Conservation (phyloP, 805 yeast species). For the Komagataella pastoris region DNA sequence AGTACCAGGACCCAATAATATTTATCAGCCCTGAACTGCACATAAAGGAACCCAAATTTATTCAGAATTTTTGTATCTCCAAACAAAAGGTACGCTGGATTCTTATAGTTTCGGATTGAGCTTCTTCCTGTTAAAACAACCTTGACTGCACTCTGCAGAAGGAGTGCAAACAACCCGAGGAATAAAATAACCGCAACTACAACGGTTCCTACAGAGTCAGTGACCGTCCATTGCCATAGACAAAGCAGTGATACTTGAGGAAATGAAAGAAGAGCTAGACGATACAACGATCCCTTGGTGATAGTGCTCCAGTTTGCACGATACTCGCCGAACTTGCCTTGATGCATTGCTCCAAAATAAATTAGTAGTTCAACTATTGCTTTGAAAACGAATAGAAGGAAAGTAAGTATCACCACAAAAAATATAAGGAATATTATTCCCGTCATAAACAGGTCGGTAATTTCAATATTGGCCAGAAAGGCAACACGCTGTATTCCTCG, state of each 20-base stretch:
- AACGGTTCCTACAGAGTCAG: slow-evolving; percentile 74
- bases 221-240: slow-evolving; percentile 78
- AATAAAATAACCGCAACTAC: slow-evolving; percentile 70
- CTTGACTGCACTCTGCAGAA: slow-evolving; percentile 60
- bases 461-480: slow-evolving; percentile 70
- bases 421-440: slow-evolving; percentile 75
- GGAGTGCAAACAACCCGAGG: slow-evolving; percentile 38
- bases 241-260: slow-evolving; percentile 77
- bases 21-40: slow-evolving; percentile 77
- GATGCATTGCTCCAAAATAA: slow-evolving; percentile 42
- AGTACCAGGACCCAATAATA: slow-evolving; percentile 71
- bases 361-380: slow-evolving; percentile 52
- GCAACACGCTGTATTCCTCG: slow-evolving; percentile 92
- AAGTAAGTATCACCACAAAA: slow-evolving; percentile 49
- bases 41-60: slow-evolving; percentile 85
- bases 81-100: slow-evolving; percentile 83
- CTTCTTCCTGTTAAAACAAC: slow-evolving; percentile 65
- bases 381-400: slow-evolving; percentile 48
- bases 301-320: slow-evolving; percentile 76
- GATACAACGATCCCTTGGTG: slow-evolving; percentile 78
- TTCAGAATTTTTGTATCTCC: slow-evolving; percentile 75
- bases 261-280: slow-evolving; percentile 72
- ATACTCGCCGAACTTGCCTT: slow-evolving; percentile 59
- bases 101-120: slow-evolving; percentile 62
- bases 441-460: slow-evolving; percentile 77